Conservation (phyloP, 495 filamentous ascomycete species). For the Penicillium pulvis region DNA sequence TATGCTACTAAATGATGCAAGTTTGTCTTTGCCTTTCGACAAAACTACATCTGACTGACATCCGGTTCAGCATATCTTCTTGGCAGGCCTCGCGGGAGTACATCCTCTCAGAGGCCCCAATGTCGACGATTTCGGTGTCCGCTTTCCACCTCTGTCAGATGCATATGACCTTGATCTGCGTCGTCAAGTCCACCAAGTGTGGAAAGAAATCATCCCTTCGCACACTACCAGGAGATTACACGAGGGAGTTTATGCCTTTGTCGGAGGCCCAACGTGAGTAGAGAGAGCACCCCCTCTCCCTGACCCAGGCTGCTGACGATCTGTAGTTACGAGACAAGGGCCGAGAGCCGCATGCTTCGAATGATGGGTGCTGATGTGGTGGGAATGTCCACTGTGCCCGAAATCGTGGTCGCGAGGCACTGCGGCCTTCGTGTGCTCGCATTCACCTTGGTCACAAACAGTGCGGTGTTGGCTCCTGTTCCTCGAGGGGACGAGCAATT, state of each 20-base stretch:
- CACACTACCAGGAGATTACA: constrained; percentile 55
- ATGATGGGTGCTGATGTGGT: constrained; percentile 70
- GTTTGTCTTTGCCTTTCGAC: constrained; percentile 11
- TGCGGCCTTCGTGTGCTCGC: constrained; percentile 69
- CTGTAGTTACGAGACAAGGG: constrained; percentile 70
- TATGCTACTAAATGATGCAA: constrained; percentile 70
- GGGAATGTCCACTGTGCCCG: constrained; percentile 79
- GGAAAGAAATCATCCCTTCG: constrained; percentile 50
- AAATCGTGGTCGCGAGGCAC: constrained; percentile 74
- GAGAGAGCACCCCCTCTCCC: constrained; percentile 7
- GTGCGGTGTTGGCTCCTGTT: constrained; percentile 63
- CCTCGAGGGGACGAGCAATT: constrained; percentile 60
- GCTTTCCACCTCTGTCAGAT: constrained; percentile 74
- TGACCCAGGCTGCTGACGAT: constrained; percentile 2
- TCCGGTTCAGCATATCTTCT: constrained; percentile 62
- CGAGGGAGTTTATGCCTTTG: constrained; percentile 77
- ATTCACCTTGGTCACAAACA: constrained; percentile 78
- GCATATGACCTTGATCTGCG: constrained; percentile 74
- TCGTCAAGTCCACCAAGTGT: constrained; percentile 59
- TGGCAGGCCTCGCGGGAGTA: constrained; percentile 68
- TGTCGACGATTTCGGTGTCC: constrained; percentile 63
- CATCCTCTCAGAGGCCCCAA: constrained; percentile 77
- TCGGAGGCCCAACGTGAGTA: constrained; percentile 67
- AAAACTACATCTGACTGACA: constrained; percentile 6
- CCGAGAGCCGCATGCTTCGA: constrained; percentile 74